A percentile compares a stretch with the other conserved stretches of the same genome.
These are phyloP conservation scores for Pyricularia sp. DNA, from an alignment of 2,329 filamentous ascomycete species.

Conservation along the genomic window DNA sequence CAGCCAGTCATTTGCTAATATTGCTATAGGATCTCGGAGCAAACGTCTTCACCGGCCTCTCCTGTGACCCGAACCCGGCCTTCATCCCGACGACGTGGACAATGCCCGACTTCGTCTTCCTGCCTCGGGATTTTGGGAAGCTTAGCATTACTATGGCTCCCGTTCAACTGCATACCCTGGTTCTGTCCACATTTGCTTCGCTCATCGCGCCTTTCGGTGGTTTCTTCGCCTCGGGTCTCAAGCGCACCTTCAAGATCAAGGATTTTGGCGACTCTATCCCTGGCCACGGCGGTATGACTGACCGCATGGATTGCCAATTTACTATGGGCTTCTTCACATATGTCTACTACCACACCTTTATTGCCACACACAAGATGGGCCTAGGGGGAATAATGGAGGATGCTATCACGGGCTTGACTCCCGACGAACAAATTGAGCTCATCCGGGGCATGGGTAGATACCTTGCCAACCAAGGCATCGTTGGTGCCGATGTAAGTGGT, in stretches of 20 bases:
- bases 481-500: slow-evolving; percentile 23
- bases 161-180: slow-evolving; percentile 85
- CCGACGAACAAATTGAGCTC: slow-evolving; percentile 81
- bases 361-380: slow-evolving; percentile 73
- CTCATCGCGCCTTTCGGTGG: slow-evolving; percentile 95
- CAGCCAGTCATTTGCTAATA: not conserved
- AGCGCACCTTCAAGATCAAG: slow-evolving; percentile 99
- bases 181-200: slow-evolving; percentile 86
- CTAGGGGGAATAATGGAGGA: slow-evolving; percentile 82
- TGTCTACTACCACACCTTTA: slow-evolving; percentile 98
- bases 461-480: slow-evolving; percentile 48
- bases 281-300: slow-evolving; percentile 93
- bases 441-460: slow-evolving; percentile 52
- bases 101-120: slow-evolving; percentile 58
- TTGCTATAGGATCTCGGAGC: slow-evolving; percentile 63
- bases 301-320: slow-evolving; percentile 99
- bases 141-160: slow-evolving; percentile 65
- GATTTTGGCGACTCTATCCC: slow-evolving; percentile 98
- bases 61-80: slow-evolving; percentile 83
- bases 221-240: slow-evolving; percentile 94
- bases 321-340: slow-evolving; percentile 99
- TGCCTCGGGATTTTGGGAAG: slow-evolving; percentile 34
- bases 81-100: slow-evolving; percentile 69
- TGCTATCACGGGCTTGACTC: slow-evolving; percentile 75
- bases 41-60: slow-evolving; percentile 79